Conservation (phyloP, 1,284 basidiomycete genomes). For the Takashimella tepidaria region DNA sequence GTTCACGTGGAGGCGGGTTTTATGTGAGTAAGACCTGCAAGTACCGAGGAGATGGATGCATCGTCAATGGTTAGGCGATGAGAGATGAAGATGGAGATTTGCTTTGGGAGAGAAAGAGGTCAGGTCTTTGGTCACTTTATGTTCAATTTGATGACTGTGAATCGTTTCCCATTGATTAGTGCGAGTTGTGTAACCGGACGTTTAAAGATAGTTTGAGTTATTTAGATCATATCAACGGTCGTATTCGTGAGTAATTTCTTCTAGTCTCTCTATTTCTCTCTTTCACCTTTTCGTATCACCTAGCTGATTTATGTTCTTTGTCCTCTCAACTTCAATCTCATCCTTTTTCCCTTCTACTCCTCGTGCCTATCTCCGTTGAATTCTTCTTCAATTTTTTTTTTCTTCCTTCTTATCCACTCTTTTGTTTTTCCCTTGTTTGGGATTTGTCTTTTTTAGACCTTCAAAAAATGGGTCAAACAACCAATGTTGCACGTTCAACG, state of each 20-base stretch:
- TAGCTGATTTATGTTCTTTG: conserved; percentile 4
- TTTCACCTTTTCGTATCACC: neutral
- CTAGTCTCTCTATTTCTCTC: neutral
- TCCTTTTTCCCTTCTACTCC: conserved; percentile 6
- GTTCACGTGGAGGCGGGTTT: conserved; percentile 84
- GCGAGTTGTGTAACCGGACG: conserved; percentile 80
- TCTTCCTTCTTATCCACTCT: too few species aligned
- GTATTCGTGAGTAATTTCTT: conserved; percentile 87
- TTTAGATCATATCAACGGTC: conserved; percentile 91
- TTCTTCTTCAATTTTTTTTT: conserved; percentile 7
- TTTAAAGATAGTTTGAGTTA: conserved; percentile 92
- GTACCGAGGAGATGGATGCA: too few species aligned
- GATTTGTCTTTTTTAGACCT: conserved; percentile 58
- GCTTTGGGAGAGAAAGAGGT: neutral
- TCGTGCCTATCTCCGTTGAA: conserved; percentile 6
- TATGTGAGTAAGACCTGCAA: conserved; percentile 55
- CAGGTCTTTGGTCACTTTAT: neutral
- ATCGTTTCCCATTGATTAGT: too few species aligned
- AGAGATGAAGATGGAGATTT: neutral
- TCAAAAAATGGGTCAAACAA: conserved; percentile 80
- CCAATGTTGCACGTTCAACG: conserved; percentile 81
- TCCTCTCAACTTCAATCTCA: neutral
- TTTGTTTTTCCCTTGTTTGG: neutral
- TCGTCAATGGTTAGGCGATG: conserved; percentile 10
- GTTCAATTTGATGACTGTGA: conserved; percentile 48